These are phyloP conservation scores for Lizonia empirigonia DNA, from an alignment of 2,329 filamentous ascomycete species.

Conservation along the genomic window DNA sequence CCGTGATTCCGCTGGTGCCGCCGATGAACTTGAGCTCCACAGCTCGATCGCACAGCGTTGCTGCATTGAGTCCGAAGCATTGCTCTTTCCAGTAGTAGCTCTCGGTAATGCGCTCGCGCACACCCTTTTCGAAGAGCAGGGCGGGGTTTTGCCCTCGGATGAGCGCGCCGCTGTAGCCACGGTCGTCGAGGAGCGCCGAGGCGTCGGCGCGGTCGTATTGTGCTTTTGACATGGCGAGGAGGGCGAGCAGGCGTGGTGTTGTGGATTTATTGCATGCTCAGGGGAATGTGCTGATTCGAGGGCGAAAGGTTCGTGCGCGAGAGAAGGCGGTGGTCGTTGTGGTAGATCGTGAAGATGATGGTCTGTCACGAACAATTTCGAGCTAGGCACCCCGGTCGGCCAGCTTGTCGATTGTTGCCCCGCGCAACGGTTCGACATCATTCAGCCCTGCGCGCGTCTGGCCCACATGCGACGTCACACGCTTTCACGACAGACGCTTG, in stretches of 20 bases:
- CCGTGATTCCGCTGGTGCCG: constrained; percentile 81
- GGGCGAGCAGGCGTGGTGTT: too few relatives aligned
- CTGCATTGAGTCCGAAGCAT: constrained; percentile 90
- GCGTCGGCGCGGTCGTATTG: constrained; percentile 77
- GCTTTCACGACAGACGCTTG: constrained; percentile 23
- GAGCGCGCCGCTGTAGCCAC: constrained; percentile 76
- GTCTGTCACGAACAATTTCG: constrained; percentile 22
- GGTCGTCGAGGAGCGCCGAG: constrained; percentile 79
- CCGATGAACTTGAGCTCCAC: constrained; percentile 84
- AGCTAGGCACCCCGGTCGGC: constrained; percentile 10
- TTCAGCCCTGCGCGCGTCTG: constrained; percentile 24
- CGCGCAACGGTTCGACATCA: constrained; percentile 23
- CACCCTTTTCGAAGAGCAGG: constrained; percentile 94
- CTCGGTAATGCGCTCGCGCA: constrained; percentile 93
- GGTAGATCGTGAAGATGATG: neutral
- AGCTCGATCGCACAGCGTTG: constrained; percentile 83
- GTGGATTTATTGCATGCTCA: constrained; percentile 3
- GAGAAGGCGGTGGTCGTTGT: neutral
- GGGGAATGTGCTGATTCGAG: neutral
- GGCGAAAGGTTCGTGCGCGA: neutral
- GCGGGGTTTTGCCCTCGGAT: constrained; percentile 92
- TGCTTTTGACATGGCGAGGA: constrained; percentile 44
- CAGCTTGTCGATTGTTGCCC: constrained; percentile 40
- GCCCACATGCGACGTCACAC: constrained; percentile 38
- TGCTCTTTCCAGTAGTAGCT: constrained; percentile 99